Evolutionary conservation across 345 rosid species (phyloP), one percentile per base, ranked within the genome.

Genomic region (Eucalyptus coolabah): DNA sequence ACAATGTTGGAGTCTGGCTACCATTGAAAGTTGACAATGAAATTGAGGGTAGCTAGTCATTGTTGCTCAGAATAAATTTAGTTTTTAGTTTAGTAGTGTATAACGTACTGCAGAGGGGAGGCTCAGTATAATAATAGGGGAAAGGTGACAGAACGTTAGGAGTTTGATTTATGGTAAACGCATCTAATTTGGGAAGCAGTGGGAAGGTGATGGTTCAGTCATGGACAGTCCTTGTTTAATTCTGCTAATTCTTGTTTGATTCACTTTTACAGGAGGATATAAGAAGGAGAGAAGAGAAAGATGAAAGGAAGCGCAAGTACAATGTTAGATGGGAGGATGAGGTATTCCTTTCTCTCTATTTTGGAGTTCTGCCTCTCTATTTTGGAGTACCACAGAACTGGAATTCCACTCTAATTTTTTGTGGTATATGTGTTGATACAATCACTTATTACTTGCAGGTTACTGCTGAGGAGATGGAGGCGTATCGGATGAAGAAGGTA

Each of bases 381-480:
- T 15, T 30, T 11, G 32, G 42, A 24, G 6, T 24, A 50, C 86
- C 32, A 50, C 45, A 30, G 37, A 56, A 45, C 44, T 86, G 45
- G 44, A 42, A 45, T 30, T 88, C 12, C 54, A 51, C 44, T 65
- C 42, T 47, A 12, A 19, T 56, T 44, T 21, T 30, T 8, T 54
- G 86, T n/a, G 83, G 83, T 26, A 40, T 40, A 12, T 49, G 28
- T 40, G 24, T 60, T 86, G 6, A 49, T 42, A 23, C 51, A 14
- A 24, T 81, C 47, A 15, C 63, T 24, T 86, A 2, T 72, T 59
- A 59, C 45, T 53, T 16, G 34, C 91, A 96, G 97, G 98, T 94
- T 45, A 96, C 98, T 67, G 92, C 90, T 1, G 96, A 95, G 91
- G 98, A 96, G 45, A 96, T 96, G 98, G 98, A 96, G 88, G 97